Percentiles rank a stretch among this genome's conserved stretches.
Conservation (phyloP, 139 green algal species). For the Eudorina sp. region DNA sequence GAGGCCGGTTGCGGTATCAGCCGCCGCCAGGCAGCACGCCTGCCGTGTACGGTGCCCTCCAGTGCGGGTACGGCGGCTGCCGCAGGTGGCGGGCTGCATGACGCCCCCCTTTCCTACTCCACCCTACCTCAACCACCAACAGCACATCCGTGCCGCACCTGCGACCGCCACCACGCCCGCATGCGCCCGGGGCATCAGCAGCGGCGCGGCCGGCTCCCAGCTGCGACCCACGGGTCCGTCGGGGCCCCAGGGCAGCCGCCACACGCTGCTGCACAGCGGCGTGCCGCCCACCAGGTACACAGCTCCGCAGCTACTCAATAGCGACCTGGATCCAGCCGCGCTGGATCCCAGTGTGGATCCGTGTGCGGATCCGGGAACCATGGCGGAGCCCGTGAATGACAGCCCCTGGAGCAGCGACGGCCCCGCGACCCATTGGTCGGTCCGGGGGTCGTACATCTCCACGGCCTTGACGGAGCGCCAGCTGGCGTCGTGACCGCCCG, state of each 20-base stretch:
- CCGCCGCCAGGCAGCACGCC: no score
- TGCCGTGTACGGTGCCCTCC: no score
- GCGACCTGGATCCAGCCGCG: neutral
- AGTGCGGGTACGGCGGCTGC: no score
- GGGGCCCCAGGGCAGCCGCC: slow-evolving; percentile 28
- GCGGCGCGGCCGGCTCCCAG: slow-evolving; percentile 42
- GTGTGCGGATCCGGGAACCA: slow-evolving; percentile 8
- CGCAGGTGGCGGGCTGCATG: no score
- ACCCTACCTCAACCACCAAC: neutral
- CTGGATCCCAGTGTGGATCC: neutral
- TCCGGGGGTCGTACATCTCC: slow-evolving; percentile 69
- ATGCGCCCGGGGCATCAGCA: slow-evolving; percentile 39
- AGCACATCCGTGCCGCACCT: neutral
- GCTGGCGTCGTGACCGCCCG: slow-evolving; percentile 58
- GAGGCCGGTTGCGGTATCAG: no score
- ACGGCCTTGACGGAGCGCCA: slow-evolving; percentile 63
- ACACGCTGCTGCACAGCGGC: slow-evolving; percentile 56
- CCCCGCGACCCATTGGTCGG: slow-evolving; percentile 66
- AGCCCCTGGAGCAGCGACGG: slow-evolving; percentile 60
- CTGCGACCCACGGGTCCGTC: neutral
- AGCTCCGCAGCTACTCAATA: neutral
- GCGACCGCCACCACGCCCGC: slow-evolving; percentile 52
- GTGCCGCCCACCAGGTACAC: slow-evolving; percentile 54
- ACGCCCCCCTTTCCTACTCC: neutral
- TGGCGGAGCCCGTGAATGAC: slow-evolving; percentile 59